Base-by-base conservation (phyloP, 2,329 filamentous ascomycete species). In the Cercospora sp. region DNA sequence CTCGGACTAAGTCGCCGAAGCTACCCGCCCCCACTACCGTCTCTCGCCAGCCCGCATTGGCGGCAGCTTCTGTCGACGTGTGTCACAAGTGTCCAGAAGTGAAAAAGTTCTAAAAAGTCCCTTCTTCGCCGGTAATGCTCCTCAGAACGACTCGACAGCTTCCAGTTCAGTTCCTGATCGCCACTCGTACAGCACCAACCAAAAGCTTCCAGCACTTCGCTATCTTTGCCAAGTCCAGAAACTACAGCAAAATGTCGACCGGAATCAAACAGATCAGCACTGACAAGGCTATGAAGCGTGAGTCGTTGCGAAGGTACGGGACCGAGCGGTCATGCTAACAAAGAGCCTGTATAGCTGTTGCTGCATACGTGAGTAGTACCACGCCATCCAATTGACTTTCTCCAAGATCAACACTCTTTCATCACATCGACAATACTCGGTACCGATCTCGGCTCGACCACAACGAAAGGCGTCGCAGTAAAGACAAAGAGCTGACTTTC, bases 321-420 rank as follows among this genome's bases (percentile, higher is more conserved):
- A 37, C 26, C 30, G 9, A 58, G 43, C 30, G 61, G 18, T 37
- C 12, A 55, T 53, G 16, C 57, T 61, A 24, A 66, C 40, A 34
- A 13, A 55, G 57, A 10, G 40, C 30, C 21, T 60, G 3, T n/a
- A 61, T 66, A 82, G 80, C 80, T 76, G 80, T 79, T 61, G 80
- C 79, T 40, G 79, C 80, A 66, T 82, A 82, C 69, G 81, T 82
- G 80, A 66, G 81, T 80, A 21, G 8, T 40, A 12, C 60, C 53
- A 28, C 26, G 3, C 26, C 45, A 13, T 43, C 28, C 37, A 45
- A 10, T 61, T 24, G 53, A 34, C 37, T 32, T 64, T n/a, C 12
- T 30, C 37, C 53, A 34, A 21, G 28, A 62, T 37, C 24, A 32
- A n/a, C 51, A 28, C 26, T 5, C 70, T 32, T 58, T 30, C 60